These are phyloP conservation scores for Colletotrichum australisinense DNA, from an alignment of 2,329 filamentous ascomycete species.

Conservation along the genomic window DNA sequence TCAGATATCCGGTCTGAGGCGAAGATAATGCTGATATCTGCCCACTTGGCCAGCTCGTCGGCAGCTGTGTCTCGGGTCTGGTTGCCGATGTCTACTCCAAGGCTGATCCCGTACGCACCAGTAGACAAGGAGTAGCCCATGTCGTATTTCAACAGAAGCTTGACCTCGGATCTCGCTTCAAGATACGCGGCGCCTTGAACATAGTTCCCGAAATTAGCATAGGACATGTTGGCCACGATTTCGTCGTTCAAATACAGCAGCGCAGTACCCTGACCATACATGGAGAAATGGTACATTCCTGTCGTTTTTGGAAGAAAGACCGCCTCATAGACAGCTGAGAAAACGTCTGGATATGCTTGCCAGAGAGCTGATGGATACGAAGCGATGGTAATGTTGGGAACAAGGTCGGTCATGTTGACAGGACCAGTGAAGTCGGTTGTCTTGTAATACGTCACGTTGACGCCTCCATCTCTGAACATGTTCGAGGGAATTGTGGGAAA, in stretches of 20 bases:
- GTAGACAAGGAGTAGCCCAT: constrained; percentile 18
- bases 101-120: constrained; percentile 2
- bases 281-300: constrained; percentile 44
- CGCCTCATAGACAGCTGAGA: constrained; percentile 39
- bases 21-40: constrained; percentile 7
- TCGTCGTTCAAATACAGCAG: constrained; percentile 45
- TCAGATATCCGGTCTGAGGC: constrained; percentile 7
- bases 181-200: background rate
- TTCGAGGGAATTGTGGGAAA: background rate
- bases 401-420: background rate
- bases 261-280: constrained; percentile 48
- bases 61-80: background rate
- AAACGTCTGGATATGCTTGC: constrained; percentile 27
- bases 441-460: constrained; percentile 38
- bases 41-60: constrained; percentile 1
- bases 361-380: background rate
- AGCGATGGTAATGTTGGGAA: background rate
- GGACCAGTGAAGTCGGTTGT: constrained; percentile 32
- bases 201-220: constrained; percentile 8
- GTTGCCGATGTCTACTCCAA: constrained; percentile 9
- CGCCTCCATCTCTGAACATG: constrained; percentile 17
- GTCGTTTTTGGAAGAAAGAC: constrained; percentile 33
- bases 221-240: constrained; percentile 42
- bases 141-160: background rate
- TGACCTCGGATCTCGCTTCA: background rate